These are phyloP conservation scores for Chenopodium berlandieri DNA, from an alignment of 148 eudicot species.

Conservation along the genomic window DNA sequence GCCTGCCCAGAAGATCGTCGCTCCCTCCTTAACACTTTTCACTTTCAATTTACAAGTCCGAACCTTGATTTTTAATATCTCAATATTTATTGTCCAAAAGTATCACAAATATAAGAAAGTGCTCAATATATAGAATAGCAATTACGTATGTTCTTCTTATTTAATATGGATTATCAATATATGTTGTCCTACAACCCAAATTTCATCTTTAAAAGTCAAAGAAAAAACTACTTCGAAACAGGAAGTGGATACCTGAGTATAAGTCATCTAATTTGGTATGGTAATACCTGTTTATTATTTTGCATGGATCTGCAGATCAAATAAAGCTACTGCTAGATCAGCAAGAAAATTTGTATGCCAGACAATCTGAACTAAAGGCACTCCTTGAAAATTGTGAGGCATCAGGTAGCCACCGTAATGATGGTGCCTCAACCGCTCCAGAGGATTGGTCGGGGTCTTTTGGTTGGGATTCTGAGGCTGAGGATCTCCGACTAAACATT, in stretches of 20 bases:
- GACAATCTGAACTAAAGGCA: constrained; percentile 76
- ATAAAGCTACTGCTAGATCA: constrained; percentile 73
- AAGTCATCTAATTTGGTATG: background rate
- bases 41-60: background rate
- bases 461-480: constrained; percentile 87
- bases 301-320: constrained; percentile 53
- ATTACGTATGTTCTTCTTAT: background rate
- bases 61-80: background rate
- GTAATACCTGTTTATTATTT: background rate
- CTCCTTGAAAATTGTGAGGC: constrained; percentile 62
- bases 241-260: background rate
- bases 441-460: constrained; percentile 83
- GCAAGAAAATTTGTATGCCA: constrained; percentile 74
- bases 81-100: no score
- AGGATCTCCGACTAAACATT: constrained; percentile 72
- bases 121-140: background rate
- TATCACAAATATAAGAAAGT: background rate
- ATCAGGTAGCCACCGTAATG: constrained; percentile 40
- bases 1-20: background rate
- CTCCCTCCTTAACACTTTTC: background rate
- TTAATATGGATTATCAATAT: background rate
- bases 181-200: background rate
- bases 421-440: constrained; percentile 43
- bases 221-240: background rate
- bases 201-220: background rate